Evolutionary conservation across 352 stramenopile species (phyloP), one percentile per base, ranked within the genome.

Genomic region (Aphanomyces stellatus): DNA sequence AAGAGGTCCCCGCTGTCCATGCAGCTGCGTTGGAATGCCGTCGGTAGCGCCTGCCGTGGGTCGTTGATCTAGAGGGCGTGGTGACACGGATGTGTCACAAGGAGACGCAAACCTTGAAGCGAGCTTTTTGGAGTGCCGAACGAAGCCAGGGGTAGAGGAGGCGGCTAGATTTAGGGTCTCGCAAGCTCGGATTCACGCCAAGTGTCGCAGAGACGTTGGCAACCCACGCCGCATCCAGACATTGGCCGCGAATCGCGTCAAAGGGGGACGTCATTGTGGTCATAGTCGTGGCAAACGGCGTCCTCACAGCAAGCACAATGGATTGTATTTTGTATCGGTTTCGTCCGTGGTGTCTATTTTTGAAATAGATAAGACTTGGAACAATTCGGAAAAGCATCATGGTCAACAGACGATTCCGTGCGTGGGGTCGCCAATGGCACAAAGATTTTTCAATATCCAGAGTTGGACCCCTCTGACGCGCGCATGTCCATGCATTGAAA

Each of bases 141-240:
- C 37, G 55, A 6, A 63, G 28, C 19, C 37, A 53, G 4, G 55
- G 55, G 41, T 63, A 48, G 19, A 63, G 15, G 7, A n/a, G 55
- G 10, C 55, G 55, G 41, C 51, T 53, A n/a, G n/a, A n/a, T 28
- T 63, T 4, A 28, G 6, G 7, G 6, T 63, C 55, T 0, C 55
- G 55, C 24, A n/a, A n/a, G 8, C 51, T 4, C 11, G 55, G 55
- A 53, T 63, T 28, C 22, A 63, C 22, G 17, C 37, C 4, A 15
- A 48, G 51, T 15, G 19, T 15, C 1, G 19, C 25, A 19, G 55
- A 27, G 8, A 33, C 37, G 31, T 24, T 19, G 17, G 37, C 22
- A 53, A 63, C 55, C 55, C 55, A 63, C 55, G 55, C 55, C 6
- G 55, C 55, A 24, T 63, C 55, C 41, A 63, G 30, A 24, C 55